A percentile compares a stretch with the other conserved stretches of the same genome.
Evolutionary conservation across 768 basidiomycete species (phyloP).

Genomic region (Podaxis carcinomalis): DNA sequence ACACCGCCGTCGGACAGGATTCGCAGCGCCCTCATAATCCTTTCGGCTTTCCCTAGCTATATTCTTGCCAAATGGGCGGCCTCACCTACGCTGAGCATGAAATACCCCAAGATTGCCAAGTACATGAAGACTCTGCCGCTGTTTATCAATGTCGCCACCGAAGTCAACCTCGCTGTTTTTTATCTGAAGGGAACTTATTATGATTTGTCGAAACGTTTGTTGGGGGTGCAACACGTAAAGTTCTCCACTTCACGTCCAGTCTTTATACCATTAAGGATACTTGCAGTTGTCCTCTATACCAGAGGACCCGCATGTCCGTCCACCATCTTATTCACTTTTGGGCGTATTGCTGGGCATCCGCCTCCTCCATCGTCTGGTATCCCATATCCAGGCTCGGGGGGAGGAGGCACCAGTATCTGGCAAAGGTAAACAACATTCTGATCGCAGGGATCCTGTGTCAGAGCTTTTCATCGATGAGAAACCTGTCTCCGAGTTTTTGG

Average conservation of each 20-base stretch:
- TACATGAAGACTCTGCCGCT: slow-evolving; percentile 40
- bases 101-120: slow-evolving; percentile 29
- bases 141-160: slow-evolving; percentile 51
- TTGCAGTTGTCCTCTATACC: slow-evolving; percentile 69
- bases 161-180: slow-evolving; percentile 77
- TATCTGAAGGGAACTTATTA: slow-evolving; percentile 82
- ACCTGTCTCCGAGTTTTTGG: slow-evolving; percentile 54
- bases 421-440: slow-evolving; percentile 24
- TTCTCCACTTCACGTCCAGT: background rate
- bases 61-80: slow-evolving; percentile 46
- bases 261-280: background rate
- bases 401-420: slow-evolving; percentile 13
- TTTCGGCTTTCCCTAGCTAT: slow-evolving; percentile 65
- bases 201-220: slow-evolving; percentile 59
- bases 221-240: slow-evolving; percentile 66
- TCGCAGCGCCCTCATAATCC: slow-evolving; percentile 55
- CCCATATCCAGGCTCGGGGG: slow-evolving; percentile 32
- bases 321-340: slow-evolving; percentile 84
- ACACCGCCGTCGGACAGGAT: slow-evolving; percentile 40
- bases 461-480: slow-evolving; percentile 55
- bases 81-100: slow-evolving; percentile 30
- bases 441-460: slow-evolving; percentile 16
- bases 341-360: slow-evolving; percentile 68
- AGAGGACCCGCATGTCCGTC: slow-evolving; percentile 63
- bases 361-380: slow-evolving; percentile 57